Base-by-base conservation (phyloP, 2,329 filamentous ascomycete genomes). In the Hypoxylon sp. region DNA sequence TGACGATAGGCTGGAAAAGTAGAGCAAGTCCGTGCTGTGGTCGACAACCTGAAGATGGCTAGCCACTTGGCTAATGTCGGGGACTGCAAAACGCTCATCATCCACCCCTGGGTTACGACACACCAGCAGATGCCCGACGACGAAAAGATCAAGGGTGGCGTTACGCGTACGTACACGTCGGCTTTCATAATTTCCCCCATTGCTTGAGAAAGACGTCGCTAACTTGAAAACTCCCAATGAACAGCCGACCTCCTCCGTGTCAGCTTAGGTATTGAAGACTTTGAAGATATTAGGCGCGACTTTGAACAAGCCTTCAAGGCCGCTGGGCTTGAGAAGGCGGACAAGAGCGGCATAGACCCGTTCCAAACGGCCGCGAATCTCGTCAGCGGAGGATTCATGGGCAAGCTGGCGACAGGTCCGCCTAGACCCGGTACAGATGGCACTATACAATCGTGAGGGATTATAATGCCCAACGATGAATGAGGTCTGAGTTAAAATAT, bases 1-100 rank as follows among this genome's bases (percentile, higher is more conserved):
- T 57, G 85, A 41, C 19, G n/a, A 41, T 46, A 76, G 74, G 77
- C 76, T 13, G 77, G 77, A 36, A 75, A 76, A 65, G 76, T 79
- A 45, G 76, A 79, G 56, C 71, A 79, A 60, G 75, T 79, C 36
- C 72, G 75, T 19, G 75, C 77, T 6, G 86, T 93, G n/a, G 91
- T 93, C 19, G 91, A 93, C 76, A 86, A 86, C 73, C 89, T 93
- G 78, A 91, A 92, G 82, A 80, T 93, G 74, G 89, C 91, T 69
- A 91, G 89, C 17, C 91, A 92, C 75, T 81, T 93, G 65, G 91
- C 91, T 49, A 93, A 93, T 74, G 90, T 92, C 34, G 90, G 90
- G 60, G 90, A 92, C 73, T 88, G 89, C 32, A 93, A 92, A 81
- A 92, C 90, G 10, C 82, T 92, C 58, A 89, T 90, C 21, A 91